Conservation (phyloP, 352 stramenopile species). For the Peronospora belbahrii region DNA sequence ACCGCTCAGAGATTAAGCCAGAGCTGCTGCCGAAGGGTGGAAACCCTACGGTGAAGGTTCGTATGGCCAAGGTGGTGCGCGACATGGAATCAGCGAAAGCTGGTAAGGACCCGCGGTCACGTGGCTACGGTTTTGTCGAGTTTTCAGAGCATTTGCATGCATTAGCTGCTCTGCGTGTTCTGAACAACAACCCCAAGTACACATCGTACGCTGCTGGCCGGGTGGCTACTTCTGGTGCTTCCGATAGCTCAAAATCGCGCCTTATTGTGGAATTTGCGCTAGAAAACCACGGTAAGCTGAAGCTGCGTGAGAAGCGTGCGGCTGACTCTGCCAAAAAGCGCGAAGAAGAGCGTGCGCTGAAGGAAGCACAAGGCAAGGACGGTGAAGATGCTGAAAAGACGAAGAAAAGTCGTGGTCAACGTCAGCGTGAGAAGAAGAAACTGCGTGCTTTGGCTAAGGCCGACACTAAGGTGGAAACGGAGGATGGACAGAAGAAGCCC, state of each 20-base stretch:
- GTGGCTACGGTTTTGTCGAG: constrained; percentile 93
- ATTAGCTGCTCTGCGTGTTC: constrained; percentile 89
- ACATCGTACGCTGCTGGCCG: constrained; percentile 52
- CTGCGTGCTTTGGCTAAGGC: constrained; percentile 26
- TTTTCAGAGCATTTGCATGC: constrained; percentile 95
- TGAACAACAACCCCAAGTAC: constrained; percentile 97
- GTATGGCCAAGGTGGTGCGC: constrained; percentile 77
- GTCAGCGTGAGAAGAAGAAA: constrained; percentile 74
- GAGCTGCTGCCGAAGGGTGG: constrained; percentile 42
- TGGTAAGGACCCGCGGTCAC: constrained; percentile 49
- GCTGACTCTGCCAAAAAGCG: constrained; percentile 60
- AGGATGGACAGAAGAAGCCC: constrained; percentile 19
- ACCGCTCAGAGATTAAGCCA: constrained; percentile 69
- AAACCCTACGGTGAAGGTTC: constrained; percentile 53
- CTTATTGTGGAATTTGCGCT: constrained; percentile 87
- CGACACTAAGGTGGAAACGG: constrained; percentile 13
- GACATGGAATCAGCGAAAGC: constrained; percentile 60
- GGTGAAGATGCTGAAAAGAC: constrained; percentile 16
- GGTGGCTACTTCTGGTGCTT: constrained; percentile 22
- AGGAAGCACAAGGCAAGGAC: constrained; percentile 53
- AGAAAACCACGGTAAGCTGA: constrained; percentile 85
- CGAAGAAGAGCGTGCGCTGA: constrained; percentile 54
- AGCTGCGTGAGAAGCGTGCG: constrained; percentile 72
- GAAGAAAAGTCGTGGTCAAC: constrained; percentile 67
- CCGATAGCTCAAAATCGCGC: constrained; percentile 58